Evolutionary conservation across 2,329 filamentous ascomycete species (phyloP).

Genomic region (Alternaria sp.): DNA sequence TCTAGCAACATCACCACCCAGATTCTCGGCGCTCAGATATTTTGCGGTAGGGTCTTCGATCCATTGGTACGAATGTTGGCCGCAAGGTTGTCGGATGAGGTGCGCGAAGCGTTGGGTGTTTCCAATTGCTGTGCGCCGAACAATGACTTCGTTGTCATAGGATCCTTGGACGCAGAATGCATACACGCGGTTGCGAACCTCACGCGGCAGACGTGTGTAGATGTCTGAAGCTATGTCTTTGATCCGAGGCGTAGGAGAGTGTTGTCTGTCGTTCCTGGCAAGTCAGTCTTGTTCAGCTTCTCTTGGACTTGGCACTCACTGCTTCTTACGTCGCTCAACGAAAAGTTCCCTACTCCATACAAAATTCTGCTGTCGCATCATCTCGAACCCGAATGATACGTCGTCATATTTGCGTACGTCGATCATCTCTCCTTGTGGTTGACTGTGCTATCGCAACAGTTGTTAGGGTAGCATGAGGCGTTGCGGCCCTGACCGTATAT

Average conservation of each 20-base stretch:
- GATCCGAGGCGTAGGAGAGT: not conserved
- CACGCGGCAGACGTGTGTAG: conserved; percentile 28
- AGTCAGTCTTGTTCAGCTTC: conserved; percentile 3
- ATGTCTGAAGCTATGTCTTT: conserved; percentile 8
- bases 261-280: conserved; percentile 5
- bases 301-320: conserved; percentile 8
- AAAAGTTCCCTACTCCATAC: not conserved
- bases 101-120: conserved; percentile 8
- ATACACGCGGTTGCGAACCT: conserved; percentile 33
- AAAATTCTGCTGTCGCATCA: conserved; percentile 1
- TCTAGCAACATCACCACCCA: conserved; percentile 16
- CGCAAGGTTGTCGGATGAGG: conserved; percentile 27
- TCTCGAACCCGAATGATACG: conserved; percentile 1
- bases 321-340: not conserved
- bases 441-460: not conserved
- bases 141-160: conserved; percentile 34
- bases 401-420: not conserved
- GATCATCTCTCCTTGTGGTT: not conserved
- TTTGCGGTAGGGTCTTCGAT: conserved; percentile 25
- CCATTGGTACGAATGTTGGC: conserved; percentile 30
- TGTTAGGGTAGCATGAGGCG: not conserved
- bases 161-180: conserved; percentile 28
- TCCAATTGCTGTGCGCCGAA: conserved; percentile 19
- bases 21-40: conserved; percentile 3
- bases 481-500: conserved; percentile 8